These are phyloP conservation scores for Hypoxylon sp. DNA, from an alignment of 2,329 filamentous ascomycete genomes.

Conservation along the genomic window DNA sequence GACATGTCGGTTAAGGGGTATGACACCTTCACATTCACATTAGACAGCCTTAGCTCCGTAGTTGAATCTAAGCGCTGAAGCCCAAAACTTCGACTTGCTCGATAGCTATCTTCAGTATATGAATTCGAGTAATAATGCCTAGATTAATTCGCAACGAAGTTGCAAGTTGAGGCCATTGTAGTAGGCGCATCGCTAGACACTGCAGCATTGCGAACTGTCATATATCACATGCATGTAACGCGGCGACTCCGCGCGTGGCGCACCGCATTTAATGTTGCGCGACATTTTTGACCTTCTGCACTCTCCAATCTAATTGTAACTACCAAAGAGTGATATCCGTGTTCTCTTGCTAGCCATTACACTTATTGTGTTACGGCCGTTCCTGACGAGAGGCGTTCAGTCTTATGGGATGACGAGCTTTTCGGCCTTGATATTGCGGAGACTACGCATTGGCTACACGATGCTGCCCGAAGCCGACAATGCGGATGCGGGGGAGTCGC, in stretches of 20 bases:
- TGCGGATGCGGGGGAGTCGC: constrained; percentile 1
- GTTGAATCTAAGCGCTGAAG: not conserved
- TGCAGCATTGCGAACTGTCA: not conserved
- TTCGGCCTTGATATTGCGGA: not conserved
- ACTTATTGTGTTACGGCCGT: not conserved
- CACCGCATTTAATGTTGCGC: not conserved
- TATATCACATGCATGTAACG: not conserved
- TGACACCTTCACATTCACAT: not conserved
- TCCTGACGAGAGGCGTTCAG: not conserved
- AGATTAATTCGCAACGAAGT: no score
- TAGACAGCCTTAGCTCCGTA: not conserved
- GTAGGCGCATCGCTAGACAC: no score
- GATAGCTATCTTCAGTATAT: not conserved
- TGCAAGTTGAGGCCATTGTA: no score
- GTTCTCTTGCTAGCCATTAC: not conserved
- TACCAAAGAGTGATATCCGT: not conserved
- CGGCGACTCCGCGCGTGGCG: not conserved
- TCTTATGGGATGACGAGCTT: constrained; percentile 7
- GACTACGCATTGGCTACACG: constrained; percentile 23
- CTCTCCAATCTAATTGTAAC: not conserved
- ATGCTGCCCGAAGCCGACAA: constrained; percentile 36
- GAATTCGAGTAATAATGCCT: not conserved
- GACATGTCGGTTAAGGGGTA: not conserved
- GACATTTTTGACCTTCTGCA: not conserved
- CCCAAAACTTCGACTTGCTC: not conserved